Evolutionary conservation across 345 rosid genomes (phyloP).

Genomic region (Citrus glauca): DNA sequence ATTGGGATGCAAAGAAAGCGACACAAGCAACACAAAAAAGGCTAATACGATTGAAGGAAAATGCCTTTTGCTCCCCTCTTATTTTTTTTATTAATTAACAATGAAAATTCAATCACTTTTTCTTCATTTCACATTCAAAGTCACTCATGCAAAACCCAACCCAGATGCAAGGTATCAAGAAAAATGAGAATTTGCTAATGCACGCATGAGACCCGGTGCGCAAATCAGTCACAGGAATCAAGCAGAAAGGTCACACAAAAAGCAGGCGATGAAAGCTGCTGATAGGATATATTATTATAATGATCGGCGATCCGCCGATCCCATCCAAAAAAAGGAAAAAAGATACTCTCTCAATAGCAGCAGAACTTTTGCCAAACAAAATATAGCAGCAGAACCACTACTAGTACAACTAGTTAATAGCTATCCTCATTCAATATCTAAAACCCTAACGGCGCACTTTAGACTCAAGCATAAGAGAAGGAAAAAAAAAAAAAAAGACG

Average conservation of each 20-base stretch:
- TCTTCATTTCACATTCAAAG: neutral
- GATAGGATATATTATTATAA: slow-evolving; percentile 16
- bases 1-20: slow-evolving; percentile 10
- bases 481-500: slow-evolving; percentile 11
- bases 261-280: neutral
- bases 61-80: neutral
- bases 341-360: slow-evolving; percentile 12
- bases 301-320: slow-evolving; percentile 8
- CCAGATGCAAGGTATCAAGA: neutral
- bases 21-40: slow-evolving; percentile 24
- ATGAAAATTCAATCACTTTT: slow-evolving; percentile 7
- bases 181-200: slow-evolving; percentile 1
- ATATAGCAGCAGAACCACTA: neutral
- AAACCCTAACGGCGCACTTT: slow-evolving; percentile 30
- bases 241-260: neutral
- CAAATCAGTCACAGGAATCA: slow-evolving; percentile 2
- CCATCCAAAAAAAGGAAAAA: slow-evolving; percentile 6
- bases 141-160: neutral
- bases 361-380: neutral
- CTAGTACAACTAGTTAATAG: no score
- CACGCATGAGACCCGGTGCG: neutral
- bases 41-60: neutral
- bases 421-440: neutral
- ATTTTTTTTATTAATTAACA: neutral
- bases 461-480: slow-evolving; percentile 14